Conservation (phyloP, 2,329 filamentous ascomycete species). For the Ascochyta fabae region DNA sequence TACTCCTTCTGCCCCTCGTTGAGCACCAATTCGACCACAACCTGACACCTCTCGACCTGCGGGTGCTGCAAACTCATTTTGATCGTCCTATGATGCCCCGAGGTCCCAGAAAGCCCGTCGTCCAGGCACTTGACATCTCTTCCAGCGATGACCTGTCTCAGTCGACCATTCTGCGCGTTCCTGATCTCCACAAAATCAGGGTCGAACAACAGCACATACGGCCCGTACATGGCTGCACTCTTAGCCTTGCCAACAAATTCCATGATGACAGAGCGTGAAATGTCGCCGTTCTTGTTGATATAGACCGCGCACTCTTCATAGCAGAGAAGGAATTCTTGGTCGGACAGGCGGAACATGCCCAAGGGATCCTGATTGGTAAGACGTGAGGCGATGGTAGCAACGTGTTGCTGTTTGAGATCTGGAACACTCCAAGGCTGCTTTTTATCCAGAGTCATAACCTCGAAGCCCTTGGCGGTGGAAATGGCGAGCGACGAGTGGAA, state of each 20-base stretch:
- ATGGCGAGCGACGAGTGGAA: constrained; percentile 96
- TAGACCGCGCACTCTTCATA: constrained; percentile 98
- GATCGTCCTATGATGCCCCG: constrained; percentile 69
- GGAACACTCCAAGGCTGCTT: constrained; percentile 95
- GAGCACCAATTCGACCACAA: constrained; percentile 89
- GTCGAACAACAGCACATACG: constrained; percentile 92
- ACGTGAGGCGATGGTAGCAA: constrained; percentile 82
- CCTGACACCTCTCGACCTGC: constrained; percentile 80
- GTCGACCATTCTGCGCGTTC: constrained; percentile 91
- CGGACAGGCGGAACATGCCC: constrained; percentile 94
- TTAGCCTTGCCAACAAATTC: constrained; percentile 96
- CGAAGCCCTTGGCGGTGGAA: constrained; percentile 88
- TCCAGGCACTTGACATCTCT: constrained; percentile 90
- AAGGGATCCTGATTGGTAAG: constrained; percentile 84
- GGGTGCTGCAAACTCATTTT: constrained; percentile 97
- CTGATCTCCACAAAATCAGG: constrained; percentile 96
- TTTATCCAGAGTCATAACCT: constrained; percentile 95
- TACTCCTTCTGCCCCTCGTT: constrained; percentile 79
- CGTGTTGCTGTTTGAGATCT: constrained; percentile 77
- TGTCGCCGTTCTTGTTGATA: constrained; percentile 96
- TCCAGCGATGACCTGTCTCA: constrained; percentile 93
- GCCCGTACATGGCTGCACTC: constrained; percentile 85
- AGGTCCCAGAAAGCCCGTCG: constrained; percentile 59
- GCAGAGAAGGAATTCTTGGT: constrained; percentile 79
- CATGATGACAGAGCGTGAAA: constrained; percentile 93